Evolutionary conservation across 2,329 filamentous ascomycete genomes (phyloP), one percentile per base, ranked within the genome.

Genomic region (Colletotrichum horii): DNA sequence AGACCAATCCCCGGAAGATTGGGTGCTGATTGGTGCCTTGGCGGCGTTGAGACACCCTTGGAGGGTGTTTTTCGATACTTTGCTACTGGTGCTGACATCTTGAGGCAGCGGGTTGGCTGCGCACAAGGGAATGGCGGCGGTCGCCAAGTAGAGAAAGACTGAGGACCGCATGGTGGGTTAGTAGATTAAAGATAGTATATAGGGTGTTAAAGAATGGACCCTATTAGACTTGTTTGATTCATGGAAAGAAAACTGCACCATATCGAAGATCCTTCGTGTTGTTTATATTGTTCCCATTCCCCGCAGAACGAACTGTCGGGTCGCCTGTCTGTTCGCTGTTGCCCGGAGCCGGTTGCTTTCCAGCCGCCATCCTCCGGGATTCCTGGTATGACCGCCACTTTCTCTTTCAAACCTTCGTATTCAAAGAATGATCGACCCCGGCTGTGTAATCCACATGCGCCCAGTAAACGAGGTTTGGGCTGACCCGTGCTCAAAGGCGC

Each of bases 41-140:
- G 77, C 79, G 1, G 74, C 69, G 12, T 78, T 71, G 8, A 84
- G 80, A 24, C 82, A 83, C 22, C 58, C 64, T 14, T 52, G 26
- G 22, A 76, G 24, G 19, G 34, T 38, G 70, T 76, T 62, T 22
- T 52, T 72, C 8, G 72, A 75, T 30, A 55, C 52, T 48, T 62
- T 70, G n/a, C 12, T 24, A 36, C 72, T 52, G 8, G 38, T 48
- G 43, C 19, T 30, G n/a, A 55, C 34, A 16, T 65, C 58, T 58
- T 58, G 36, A 12, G 58, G 58, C 15, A 76, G 32, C 9, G 74
- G 74, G 12, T 69, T 76, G 26, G 70, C 64, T 38, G 34, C 64
- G 36, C 43, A 22, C 16, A 26, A 24, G 19, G 48, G 58, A 12
- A 69, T 22, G 65, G 28, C 34, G 58, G 48, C 24, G 38, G 48